A percentile compares a stretch with the other conserved stretches of the same genome.
These are phyloP conservation scores for Aschersonia sp. DNA, from an alignment of 2,329 filamentous ascomycete species.

Conservation along the genomic window DNA sequence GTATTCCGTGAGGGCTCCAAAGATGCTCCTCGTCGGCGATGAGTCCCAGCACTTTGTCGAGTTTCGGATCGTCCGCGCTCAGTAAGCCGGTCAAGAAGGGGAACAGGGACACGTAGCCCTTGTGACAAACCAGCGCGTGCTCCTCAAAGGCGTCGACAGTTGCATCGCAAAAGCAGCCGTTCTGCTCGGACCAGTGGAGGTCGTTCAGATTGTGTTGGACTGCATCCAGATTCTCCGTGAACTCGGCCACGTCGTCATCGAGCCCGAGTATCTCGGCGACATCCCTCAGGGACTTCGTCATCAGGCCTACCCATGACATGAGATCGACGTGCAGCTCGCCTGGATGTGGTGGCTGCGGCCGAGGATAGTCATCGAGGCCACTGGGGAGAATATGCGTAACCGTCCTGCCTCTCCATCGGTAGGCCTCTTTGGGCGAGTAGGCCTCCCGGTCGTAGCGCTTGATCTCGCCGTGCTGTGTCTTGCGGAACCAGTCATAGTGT, in stretches of 20 bases:
- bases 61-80: conserved; percentile 54
- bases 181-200: conserved; percentile 76
- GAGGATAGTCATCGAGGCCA: conserved; percentile 91
- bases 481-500: conserved; percentile 91
- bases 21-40: conserved; percentile 71
- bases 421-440: conserved; percentile 80
- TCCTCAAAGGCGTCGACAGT: conserved; percentile 95
- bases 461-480: conserved; percentile 80
- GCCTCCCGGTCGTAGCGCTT: conserved; percentile 83
- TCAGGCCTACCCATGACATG: conserved; percentile 95
- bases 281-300: conserved; percentile 72
- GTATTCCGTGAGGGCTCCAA: conserved; percentile 81
- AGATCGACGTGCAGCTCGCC: conserved; percentile 92
- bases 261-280: conserved; percentile 66
- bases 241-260: conserved; percentile 60
- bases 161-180: conserved; percentile 81
- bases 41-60: conserved; percentile 63
- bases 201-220: conserved; percentile 81
- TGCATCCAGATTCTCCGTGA: conserved; percentile 56
- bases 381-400: conserved; percentile 80
- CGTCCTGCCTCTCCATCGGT: conserved; percentile 87
- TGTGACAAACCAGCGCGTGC: conserved; percentile 79
- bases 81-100: conserved; percentile 81
- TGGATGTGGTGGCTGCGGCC: conserved; percentile 83
- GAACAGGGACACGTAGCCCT: conserved; percentile 88